Percentiles rank a stretch among this genome's conserved stretches.
Conservation (phyloP, 2,329 filamentous ascomycete genomes). For the Ophiostoma tasmaniense region DNA sequence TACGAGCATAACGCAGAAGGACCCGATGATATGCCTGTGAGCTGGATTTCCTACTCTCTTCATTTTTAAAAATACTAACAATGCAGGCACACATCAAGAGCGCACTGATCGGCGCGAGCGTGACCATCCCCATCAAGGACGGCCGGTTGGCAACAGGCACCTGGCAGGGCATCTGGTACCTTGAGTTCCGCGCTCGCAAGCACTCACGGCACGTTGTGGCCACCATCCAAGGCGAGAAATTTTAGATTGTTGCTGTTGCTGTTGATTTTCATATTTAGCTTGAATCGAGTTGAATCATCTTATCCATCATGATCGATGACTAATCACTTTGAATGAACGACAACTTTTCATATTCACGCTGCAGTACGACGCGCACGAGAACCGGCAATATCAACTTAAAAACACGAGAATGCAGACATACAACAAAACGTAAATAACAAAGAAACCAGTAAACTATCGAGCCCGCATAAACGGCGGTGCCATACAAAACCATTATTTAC, state of each 20-base stretch:
- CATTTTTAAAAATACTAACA: neutral
- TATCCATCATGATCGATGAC: neutral
- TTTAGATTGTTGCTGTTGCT: neutral
- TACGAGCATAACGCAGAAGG: constrained; percentile 85
- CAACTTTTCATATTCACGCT: neutral
- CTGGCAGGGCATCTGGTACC: constrained; percentile 88
- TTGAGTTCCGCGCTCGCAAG: constrained; percentile 73
- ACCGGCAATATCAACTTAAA: neutral
- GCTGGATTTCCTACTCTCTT: neutral
- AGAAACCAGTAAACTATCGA: neutral
- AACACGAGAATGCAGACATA: neutral
- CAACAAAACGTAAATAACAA: neutral
- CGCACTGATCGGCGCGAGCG: constrained; percentile 76
- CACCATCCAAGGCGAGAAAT: constrained; percentile 83
- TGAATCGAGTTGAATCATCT: neutral
- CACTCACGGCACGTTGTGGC: constrained; percentile 79
- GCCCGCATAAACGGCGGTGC: neutral
- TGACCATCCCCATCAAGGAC: constrained; percentile 84
- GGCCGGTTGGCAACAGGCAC: constrained; percentile 64
- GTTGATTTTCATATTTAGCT: no score
- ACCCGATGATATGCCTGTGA: constrained; percentile 85
- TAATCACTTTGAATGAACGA: neutral
- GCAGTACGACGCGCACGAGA: neutral
- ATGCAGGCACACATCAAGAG: constrained; percentile 81
- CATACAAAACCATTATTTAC: neutral